A percentile compares a stretch with the other conserved stretches of the same genome.
Conservation (phyloP, 2,329 filamentous ascomycete genomes). For the Fusarium anguioides region DNA sequence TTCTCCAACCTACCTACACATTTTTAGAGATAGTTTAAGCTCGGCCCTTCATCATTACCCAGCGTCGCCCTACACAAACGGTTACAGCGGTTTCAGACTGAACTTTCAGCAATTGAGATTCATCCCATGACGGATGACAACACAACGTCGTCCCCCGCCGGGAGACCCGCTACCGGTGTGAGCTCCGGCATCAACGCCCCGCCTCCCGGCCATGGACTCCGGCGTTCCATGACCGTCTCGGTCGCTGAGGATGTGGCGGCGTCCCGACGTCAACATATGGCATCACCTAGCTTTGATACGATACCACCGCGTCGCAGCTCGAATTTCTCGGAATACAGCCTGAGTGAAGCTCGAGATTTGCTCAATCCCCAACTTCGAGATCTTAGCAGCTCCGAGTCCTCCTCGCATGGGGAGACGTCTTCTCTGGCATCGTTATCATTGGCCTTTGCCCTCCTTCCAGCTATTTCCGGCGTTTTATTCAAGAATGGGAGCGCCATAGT, state of each 20-base stretch:
- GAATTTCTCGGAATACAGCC: slow-evolving; percentile 79
- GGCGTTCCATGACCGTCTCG: slow-evolving; percentile 56
- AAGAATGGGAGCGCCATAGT: slow-evolving; percentile 84
- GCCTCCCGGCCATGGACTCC: slow-evolving; percentile 52
- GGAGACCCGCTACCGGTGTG: slow-evolving; percentile 46
- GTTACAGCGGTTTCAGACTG: slow-evolving; percentile 5
- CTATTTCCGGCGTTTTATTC: slow-evolving; percentile 85
- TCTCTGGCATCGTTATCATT: slow-evolving; percentile 85
- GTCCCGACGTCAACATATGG: slow-evolving; percentile 17
- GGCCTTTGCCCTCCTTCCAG: slow-evolving; percentile 84
- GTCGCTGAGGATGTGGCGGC: slow-evolving; percentile 37
- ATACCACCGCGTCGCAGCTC: slow-evolving; percentile 74
- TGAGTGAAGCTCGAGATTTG: slow-evolving; percentile 76
- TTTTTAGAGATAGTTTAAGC: neutral
- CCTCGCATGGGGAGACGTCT: slow-evolving; percentile 64
- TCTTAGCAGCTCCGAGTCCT: slow-evolving; percentile 46
- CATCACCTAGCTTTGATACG: slow-evolving; percentile 43
- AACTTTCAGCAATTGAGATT: slow-evolving; percentile 9
- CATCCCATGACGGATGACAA: slow-evolving; percentile 36
- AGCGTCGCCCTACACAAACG: neutral
- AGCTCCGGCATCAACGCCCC: slow-evolving; percentile 40
- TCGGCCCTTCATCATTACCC: neutral
- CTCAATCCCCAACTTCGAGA: slow-evolving; percentile 63
- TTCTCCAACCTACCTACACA: neutral
- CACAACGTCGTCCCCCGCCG: slow-evolving; percentile 19